Evolutionary conservation across 2,329 filamentous ascomycete species (phyloP).

Genomic region (Aspergillus aculeatus): DNA sequence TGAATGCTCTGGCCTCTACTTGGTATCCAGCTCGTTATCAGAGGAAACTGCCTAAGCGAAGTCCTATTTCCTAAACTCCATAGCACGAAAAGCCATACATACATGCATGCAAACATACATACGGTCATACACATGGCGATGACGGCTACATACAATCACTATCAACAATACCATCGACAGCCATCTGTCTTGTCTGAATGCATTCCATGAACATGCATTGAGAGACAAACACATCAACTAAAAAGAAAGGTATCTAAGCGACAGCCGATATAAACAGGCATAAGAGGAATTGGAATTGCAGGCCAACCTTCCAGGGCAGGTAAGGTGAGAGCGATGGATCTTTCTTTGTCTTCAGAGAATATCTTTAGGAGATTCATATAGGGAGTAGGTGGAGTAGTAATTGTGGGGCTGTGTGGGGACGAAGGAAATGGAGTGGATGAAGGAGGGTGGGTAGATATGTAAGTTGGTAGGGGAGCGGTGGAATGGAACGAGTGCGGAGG

Average conservation of each 20-base stretch:
- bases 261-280: no score
- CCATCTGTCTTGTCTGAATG: no score
- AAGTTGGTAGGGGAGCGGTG: neutral
- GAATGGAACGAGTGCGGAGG: neutral
- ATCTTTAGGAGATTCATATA: neutral
- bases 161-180: neutral
- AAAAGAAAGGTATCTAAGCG: no score
- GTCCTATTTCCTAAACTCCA: no score
- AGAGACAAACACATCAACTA: no score
- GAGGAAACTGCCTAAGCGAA: no score
- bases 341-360: neutral
- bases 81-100: neutral
- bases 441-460: neutral
- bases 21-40: no score
- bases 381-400: neutral
- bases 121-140: no score
- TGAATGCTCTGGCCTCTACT: no score
- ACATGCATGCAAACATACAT: constrained; percentile 4
- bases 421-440: neutral
- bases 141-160: neutral
- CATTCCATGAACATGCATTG: neutral
- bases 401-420: neutral
- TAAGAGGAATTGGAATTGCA: no score
- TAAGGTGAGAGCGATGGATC: no score
- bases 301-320: no score